phyloP scores from a whole-genome alignment of 179 eudicot genomes.

The Silene vulgaris region DNA sequence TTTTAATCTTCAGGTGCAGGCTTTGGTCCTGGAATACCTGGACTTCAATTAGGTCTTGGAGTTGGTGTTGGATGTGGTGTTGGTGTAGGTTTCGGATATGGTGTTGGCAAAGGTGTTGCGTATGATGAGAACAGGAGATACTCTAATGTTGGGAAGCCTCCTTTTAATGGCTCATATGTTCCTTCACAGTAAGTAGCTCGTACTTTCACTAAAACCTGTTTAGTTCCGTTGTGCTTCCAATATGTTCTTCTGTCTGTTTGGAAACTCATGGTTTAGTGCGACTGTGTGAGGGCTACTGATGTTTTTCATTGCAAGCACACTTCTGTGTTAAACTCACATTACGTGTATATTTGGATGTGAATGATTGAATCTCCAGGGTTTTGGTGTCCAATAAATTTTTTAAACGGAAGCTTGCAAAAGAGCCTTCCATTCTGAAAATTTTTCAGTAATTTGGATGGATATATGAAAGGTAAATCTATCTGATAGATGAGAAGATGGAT shows the following conservation, averaged over 20 bases:
- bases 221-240: background rate
- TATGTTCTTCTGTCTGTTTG: background rate
- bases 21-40: conserved; percentile 83
- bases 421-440: background rate
- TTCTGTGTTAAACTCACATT: background rate
- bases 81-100: conserved; percentile 90
- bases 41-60: conserved; percentile 80
- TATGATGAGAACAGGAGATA: conserved; percentile 62
- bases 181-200: conserved; percentile 60
- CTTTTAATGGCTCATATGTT: conserved; percentile 34
- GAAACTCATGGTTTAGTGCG: background rate
- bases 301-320: background rate
- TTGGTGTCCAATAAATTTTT: background rate
- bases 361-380: background rate
- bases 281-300: no score
- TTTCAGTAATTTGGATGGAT: background rate
- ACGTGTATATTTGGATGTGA: background rate
- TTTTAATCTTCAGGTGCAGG: conserved; percentile 53
- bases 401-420: background rate
- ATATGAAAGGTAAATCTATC: background rate
- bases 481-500: background rate
- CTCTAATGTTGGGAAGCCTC: conserved; percentile 53
- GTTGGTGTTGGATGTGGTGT: conserved; percentile 89
- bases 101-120: conserved; percentile 73
- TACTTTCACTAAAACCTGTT: background rate